These are phyloP conservation scores for Drosera spatulata DNA, from an alignment of 179 eudicot genomes.

Conservation along the genomic window DNA sequence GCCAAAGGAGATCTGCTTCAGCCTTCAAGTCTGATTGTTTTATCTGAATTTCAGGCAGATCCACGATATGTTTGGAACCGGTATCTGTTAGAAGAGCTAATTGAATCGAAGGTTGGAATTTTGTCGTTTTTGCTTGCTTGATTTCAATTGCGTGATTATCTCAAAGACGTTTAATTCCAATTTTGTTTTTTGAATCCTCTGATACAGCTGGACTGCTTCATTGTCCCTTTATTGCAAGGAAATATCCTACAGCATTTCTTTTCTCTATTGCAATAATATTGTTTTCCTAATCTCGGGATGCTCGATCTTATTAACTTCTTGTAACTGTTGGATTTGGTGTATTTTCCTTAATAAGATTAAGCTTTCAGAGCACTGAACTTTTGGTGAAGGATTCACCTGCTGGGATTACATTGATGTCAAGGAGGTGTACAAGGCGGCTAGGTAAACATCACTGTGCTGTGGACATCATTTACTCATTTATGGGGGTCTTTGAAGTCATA, in stretches of 20 bases:
- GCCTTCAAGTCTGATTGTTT: not conserved
- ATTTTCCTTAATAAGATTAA: conserved; percentile 52
- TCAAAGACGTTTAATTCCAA: conserved; percentile 9
- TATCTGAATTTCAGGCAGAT: conserved; percentile 51
- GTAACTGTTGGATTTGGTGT: not conserved
- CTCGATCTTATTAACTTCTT: not conserved
- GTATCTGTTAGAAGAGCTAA: conserved; percentile 76
- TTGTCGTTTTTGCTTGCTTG: conserved; percentile 5
- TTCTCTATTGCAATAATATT: conserved; percentile 3
- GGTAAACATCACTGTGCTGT: conserved; percentile 29
- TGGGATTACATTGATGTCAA: conserved; percentile 56
- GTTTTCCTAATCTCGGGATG: not conserved
- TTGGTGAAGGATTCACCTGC: conserved; percentile 53
- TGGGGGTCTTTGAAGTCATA: no score
- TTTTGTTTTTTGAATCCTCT: conserved; percentile 8
- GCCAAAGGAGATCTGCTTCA: not conserved
- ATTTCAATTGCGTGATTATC: conserved; percentile 3
- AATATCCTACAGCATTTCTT: conserved; percentile 56
- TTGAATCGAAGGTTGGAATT: conserved; percentile 74
- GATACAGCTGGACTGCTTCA: conserved; percentile 77
- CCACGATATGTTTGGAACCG: conserved; percentile 93
- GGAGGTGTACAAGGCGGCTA: conserved; percentile 89
- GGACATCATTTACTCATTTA: no score
- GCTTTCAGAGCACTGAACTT: conserved; percentile 67
- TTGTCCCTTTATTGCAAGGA: conserved; percentile 83